phyloP scores from a whole-genome alignment of 805 yeast species.

The Hanseniaspora vineae region DNA sequence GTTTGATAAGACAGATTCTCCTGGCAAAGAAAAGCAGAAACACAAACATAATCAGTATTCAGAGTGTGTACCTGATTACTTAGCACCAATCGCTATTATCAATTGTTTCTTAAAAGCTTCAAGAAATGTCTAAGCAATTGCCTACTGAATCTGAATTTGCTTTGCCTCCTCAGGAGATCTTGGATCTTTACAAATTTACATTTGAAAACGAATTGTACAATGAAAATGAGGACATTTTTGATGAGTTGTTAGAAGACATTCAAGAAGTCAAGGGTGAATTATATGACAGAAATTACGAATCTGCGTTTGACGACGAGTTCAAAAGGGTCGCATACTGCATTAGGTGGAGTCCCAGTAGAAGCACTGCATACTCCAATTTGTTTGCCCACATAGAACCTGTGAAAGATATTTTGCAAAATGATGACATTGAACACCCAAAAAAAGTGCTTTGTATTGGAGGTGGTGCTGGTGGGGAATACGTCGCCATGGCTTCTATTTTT shows the following conservation, averaged over 20 bases:
- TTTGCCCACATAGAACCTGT: slow-evolving; percentile 39
- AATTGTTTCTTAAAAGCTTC: neutral
- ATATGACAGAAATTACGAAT: slow-evolving; percentile 53
- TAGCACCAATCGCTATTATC: neutral
- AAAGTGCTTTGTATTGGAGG: slow-evolving; percentile 65
- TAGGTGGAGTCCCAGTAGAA: slow-evolving; percentile 79
- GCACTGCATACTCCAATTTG: slow-evolving; percentile 59
- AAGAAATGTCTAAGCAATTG: slow-evolving; percentile 6
- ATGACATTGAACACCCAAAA: slow-evolving; percentile 11
- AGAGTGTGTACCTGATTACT: too few relatives aligned
- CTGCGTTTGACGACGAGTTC: slow-evolving; percentile 52
- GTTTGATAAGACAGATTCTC: too few relatives aligned
- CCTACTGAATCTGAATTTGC: slow-evolving; percentile 14
- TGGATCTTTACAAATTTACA: slow-evolving; percentile 19
- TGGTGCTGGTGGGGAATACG: slow-evolving; percentile 80
- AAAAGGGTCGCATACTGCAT: slow-evolving; percentile 67
- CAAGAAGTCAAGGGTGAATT: slow-evolving; percentile 62
- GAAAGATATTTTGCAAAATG: slow-evolving; percentile 20
- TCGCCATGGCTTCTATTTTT: slow-evolving; percentile 47
- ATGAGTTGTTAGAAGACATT: slow-evolving; percentile 22
- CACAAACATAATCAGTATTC: too few relatives aligned
- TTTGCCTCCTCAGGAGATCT: slow-evolving; percentile 19
- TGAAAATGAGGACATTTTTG: slow-evolving; percentile 6
- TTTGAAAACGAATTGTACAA: slow-evolving; percentile 17
- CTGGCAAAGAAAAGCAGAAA: too few relatives aligned